phyloP scores from a whole-genome alignment of 805 yeast genomes.

The Candida vartiovaarae region DNA sequence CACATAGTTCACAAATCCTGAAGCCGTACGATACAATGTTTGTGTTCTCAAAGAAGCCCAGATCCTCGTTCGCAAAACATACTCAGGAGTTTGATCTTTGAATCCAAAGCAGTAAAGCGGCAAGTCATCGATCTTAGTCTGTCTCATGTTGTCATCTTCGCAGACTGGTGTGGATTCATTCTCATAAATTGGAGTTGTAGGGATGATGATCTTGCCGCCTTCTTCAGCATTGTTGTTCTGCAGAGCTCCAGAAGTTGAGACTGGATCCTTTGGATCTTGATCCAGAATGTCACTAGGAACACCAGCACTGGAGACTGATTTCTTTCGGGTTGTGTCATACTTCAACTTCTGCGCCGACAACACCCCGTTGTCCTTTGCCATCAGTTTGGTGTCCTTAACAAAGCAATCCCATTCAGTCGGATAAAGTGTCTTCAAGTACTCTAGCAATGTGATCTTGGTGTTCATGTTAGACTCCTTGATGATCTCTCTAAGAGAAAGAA shows the following conservation, averaged over 20 bases:
- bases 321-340: constrained; percentile 16
- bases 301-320: not conserved
- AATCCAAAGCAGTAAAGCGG: constrained; percentile 73
- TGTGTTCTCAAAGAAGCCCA: constrained; percentile 87
- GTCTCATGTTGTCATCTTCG: constrained; percentile 28
- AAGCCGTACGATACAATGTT: constrained; percentile 73
- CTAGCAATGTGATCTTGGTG: constrained; percentile 72
- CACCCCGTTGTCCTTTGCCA: constrained; percentile 48
- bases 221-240: not conserved
- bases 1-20: constrained; percentile 77
- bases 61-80: constrained; percentile 63
- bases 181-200: constrained; percentile 2
- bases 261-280: too few species aligned
- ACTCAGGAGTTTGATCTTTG: constrained; percentile 56
- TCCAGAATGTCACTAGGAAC: not conserved
- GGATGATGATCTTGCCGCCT: constrained; percentile 8
- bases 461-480: constrained; percentile 59
- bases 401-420: constrained; percentile 77
- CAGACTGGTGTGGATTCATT: constrained; percentile 29
- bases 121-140: constrained; percentile 46
- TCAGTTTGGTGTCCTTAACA: constrained; percentile 65
- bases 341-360: constrained; percentile 18
- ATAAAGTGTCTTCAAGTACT: constrained; percentile 66
- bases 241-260: too few species aligned
- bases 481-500: constrained; percentile 67